phyloP scores from a whole-genome alignment of 148 eudicot species.

The Vaccinium vitisidaea region DNA sequence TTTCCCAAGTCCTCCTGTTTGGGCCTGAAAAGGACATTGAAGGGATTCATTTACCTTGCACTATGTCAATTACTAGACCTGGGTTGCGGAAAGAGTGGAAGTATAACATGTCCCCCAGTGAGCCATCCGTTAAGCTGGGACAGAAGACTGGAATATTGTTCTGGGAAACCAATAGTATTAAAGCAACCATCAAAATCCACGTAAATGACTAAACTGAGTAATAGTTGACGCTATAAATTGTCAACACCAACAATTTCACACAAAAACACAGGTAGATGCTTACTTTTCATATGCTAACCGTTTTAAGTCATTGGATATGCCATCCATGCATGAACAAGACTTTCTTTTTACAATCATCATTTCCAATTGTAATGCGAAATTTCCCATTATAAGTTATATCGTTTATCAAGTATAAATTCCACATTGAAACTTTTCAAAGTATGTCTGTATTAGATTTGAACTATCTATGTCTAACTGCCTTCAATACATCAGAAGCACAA shows the following conservation, averaged over 20 bases:
- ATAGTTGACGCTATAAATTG: not conserved
- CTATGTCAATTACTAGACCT: conserved; percentile 74
- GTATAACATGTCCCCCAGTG: conserved; percentile 91
- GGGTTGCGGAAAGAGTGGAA: conserved; percentile 79
- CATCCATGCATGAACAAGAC: conserved; percentile 2
- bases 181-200: not conserved
- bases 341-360: not conserved
- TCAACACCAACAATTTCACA: not conserved
- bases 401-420: not conserved
- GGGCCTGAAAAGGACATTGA: not conserved
- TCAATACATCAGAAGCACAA: not conserved
- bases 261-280: not conserved
- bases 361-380: not conserved
- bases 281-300: not conserved
- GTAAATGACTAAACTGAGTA: not conserved
- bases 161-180: conserved; percentile 30
- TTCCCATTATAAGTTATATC: too few species aligned
- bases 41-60: conserved; percentile 54
- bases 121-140: conserved; percentile 93
- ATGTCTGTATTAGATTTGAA: not conserved
- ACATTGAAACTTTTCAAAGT: not conserved
- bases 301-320: not conserved
- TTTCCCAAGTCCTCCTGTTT: not conserved
- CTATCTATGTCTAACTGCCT: not conserved
- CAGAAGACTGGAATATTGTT: conserved; percentile 85